Evolutionary conservation across 768 basidiomycete genomes (phyloP).

Genomic region (Collybia sordida): DNA sequence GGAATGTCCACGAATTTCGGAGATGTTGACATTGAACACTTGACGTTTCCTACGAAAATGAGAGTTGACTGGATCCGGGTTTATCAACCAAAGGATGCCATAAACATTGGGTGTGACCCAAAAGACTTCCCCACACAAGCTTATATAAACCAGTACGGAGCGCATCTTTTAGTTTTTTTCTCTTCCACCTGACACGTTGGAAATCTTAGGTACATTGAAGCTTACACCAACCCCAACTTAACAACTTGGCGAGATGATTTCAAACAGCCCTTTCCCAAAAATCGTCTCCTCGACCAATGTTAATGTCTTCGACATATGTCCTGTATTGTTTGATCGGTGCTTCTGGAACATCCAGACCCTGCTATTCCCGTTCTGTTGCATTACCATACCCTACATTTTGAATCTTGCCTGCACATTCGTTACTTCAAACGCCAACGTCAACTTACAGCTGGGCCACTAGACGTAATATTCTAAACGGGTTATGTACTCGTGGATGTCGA

Average conservation of each 20-base stretch:
- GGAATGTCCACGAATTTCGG: slow-evolving; percentile 84
- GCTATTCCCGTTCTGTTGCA: no score
- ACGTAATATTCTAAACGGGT: no score
- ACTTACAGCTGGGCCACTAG: no score
- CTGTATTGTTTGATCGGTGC: not conserved
- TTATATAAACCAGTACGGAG: slow-evolving; percentile 72
- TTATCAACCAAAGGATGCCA: slow-evolving; percentile 70
- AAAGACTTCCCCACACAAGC: slow-evolving; percentile 71
- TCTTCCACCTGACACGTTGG: slow-evolving; percentile 1
- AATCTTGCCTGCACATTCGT: no score
- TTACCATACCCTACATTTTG: no score
- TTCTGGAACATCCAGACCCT: no score
- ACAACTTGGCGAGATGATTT: slow-evolving; percentile 74
- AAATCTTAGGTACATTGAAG: slow-evolving; percentile 48
- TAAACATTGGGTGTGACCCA: slow-evolving; percentile 88
- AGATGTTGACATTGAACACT: slow-evolving; percentile 63
- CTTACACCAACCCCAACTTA: slow-evolving; percentile 81
- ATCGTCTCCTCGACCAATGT: slow-evolving; percentile 58
- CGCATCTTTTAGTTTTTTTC: not conserved
- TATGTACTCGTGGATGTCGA: no score
- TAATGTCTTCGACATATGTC: slow-evolving; percentile 20
- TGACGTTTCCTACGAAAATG: slow-evolving; percentile 76
- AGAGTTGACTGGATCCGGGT: slow-evolving; percentile 87
- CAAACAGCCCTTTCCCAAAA: slow-evolving; percentile 70
- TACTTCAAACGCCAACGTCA: no score